A percentile compares a stretch with the other conserved stretches of the same genome.
Conservation (phyloP, 371 early-diverging fungal genomes). For the Apophysomyces trapeziformis region DNA sequence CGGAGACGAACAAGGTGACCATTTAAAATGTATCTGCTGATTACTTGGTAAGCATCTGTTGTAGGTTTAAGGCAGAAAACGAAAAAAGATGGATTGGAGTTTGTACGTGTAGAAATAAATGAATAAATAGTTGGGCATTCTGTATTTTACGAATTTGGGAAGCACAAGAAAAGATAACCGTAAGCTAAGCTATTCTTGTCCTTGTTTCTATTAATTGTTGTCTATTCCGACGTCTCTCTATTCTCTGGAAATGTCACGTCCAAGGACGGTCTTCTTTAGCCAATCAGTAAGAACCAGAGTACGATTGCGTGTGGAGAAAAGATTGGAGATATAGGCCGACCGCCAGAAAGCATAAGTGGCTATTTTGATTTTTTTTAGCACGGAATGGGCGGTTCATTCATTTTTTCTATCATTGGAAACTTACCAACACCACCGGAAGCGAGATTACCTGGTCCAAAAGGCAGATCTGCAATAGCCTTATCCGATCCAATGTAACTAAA, state of each 20-base stretch:
- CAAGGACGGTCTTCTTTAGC: constrained; percentile 84
- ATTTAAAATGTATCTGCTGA: no score
- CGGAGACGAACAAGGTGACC: no score
- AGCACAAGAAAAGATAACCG: no score
- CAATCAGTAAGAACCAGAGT: constrained; percentile 87
- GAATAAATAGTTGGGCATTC: no score
- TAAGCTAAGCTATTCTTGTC: not conserved
- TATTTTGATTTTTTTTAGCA: no score
- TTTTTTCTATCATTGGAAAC: not conserved
- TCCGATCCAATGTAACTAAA: constrained; percentile 84
- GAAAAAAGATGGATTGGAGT: not conserved
- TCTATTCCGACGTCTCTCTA: constrained; percentile 34
- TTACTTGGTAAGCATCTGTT: no score
- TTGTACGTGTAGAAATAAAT: not conserved
- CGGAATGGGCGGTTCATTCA: not conserved
- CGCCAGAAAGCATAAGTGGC: constrained; percentile 79
- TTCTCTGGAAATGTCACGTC: constrained; percentile 90
- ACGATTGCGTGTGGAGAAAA: constrained; percentile 84
- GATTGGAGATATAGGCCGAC: constrained; percentile 69
- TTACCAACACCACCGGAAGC: constrained; percentile 70
- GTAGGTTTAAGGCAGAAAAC: no score
- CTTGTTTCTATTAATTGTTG: not conserved
- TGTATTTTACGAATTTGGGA: no score
- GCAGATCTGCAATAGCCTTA: constrained; percentile 89
- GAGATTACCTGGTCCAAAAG: constrained; percentile 73